Base-by-base conservation (phyloP, 371 early-diverging fungal species). In the Rhizopus arrhizus region DNA sequence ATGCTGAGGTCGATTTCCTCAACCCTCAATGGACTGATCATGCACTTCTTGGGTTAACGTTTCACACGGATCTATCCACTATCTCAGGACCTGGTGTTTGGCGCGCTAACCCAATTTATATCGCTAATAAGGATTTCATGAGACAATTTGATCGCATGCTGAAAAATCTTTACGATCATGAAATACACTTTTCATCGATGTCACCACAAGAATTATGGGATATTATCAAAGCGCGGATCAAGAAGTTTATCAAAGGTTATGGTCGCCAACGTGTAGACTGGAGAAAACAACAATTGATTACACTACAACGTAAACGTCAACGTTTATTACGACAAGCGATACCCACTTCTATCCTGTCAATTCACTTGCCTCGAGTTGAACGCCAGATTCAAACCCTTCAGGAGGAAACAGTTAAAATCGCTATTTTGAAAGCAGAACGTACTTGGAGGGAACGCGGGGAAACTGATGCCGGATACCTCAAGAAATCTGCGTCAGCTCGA, bases 361-460 rank as follows among this genome's bases (percentile, higher is more conserved):
- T 29, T 8, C 46, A 46, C 0, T 22, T 46, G 8, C 46, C 10
- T 46, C 2, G 22, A 8, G 22, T 13, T 10, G 31, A 49, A 31
- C 10, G 10, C 42, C 56, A 45, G 43, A 13, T 56, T 4, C 22
- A 13, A 11, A 41, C n/a, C 4, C 8, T 56, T 28, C 56, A 56
- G 29, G 9, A 56, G 15, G 4, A 45, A 3, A 13, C 13, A 4
- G 31, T 32, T 13, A 45, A 56, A 28, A 41, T 28, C 7, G 41
- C 28, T 13, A 32, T 41, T 22, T 45, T 55, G 10, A 12, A 41
- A 12, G 12, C 56, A 2, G 33, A 41, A 22, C 29, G 11, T 6
- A 48, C 16, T 28, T 58, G 49, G 43, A n/a, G 51, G 3, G 59
- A 58, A 58, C 34, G 29, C 4, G 51, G 59, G 22, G 59, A 58